Base-by-base conservation (phyloP, 805 yeast species). In the Myxozyma udenii region DNA sequence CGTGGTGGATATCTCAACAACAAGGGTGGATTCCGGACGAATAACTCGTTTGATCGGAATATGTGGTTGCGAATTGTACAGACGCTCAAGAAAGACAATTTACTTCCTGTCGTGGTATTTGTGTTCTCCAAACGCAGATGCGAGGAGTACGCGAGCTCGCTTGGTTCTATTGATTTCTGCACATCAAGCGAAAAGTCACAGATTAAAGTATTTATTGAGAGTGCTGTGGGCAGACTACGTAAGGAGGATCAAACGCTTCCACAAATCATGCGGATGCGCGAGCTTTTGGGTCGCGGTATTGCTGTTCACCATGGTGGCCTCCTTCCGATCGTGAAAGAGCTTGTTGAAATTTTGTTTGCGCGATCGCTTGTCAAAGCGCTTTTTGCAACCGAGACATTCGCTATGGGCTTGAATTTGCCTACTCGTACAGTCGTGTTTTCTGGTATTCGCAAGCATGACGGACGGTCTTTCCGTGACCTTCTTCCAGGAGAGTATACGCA, bases 331-430 rank as follows among this genome's bases (percentile, higher is more conserved):
- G 95, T 90, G 24, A 90, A 90, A 64, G 98, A 90, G 65, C 81
- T 88, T 41, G 90, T 90, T 58, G 98, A 93, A 69, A 90, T 93
- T 50, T 70, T 93, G 43, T 93, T 93, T 71, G 83, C 97, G 0
- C 84, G 80, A 61, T 83, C 95, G 0, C 74, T 91, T 46, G 86
- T 93, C 40, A 90, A 89, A 67, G 93, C 91, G 1, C 72, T 93
- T 46, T 93, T 93, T 72, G 98, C 98, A 0, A 93, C 98, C 0
- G 98, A 93, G 68, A 93, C 98, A 0, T 91, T 93, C 75, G 98
- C 98, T 4, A 93, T 93, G 98, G 98, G 98, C 12, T 78, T 93
- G 66, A 93, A 93, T 66, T 74, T 93, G 64, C 98, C 98, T 11
- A 91, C 98, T 0, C 82, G 96, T 71, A 93, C 98, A 0, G 98